phyloP scores from a whole-genome alignment of 2,329 filamentous ascomycete species.

The Emmonsia crescens region DNA sequence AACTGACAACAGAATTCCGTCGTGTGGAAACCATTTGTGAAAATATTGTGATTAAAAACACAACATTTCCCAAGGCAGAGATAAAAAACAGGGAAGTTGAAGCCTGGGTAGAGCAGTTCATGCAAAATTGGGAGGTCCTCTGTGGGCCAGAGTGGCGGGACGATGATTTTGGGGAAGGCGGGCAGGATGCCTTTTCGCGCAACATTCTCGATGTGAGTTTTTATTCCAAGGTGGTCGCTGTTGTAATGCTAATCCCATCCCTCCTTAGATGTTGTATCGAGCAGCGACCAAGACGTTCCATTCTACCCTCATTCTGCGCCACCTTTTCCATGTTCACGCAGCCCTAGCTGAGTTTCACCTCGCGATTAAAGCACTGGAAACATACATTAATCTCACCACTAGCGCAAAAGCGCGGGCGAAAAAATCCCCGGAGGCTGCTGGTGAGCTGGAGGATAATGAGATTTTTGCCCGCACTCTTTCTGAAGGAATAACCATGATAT shows the following conservation, averaged over 20 bases:
- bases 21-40: slow-evolving; percentile 72
- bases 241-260: slow-evolving; percentile 1
- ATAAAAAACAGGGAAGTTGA: slow-evolving; percentile 72
- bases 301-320: slow-evolving; percentile 75
- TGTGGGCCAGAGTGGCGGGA: slow-evolving; percentile 73
- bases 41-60: slow-evolving; percentile 63
- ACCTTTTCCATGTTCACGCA: slow-evolving; percentile 79
- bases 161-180: slow-evolving; percentile 68
- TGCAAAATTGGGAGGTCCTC: slow-evolving; percentile 75
- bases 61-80: slow-evolving; percentile 72
- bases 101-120: slow-evolving; percentile 64
- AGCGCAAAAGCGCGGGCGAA: slow-evolving; percentile 74
- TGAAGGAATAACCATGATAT: slow-evolving; percentile 68
- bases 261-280: slow-evolving; percentile 62
- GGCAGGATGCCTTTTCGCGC: slow-evolving; percentile 62
- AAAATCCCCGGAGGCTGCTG: slow-evolving; percentile 51
- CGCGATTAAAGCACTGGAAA: slow-evolving; percentile 81
- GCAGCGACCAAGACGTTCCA: slow-evolving; percentile 91
- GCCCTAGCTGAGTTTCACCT: slow-evolving; percentile 85
- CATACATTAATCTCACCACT: slow-evolving; percentile 79
- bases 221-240: not conserved
- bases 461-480: slow-evolving; percentile 67
- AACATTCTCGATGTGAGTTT: slow-evolving; percentile 57
- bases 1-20: slow-evolving; percentile 67
- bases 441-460: slow-evolving; percentile 69